Base-by-base conservation (phyloP, 2,329 filamentous ascomycete genomes). In the Fusarium sp. region DNA sequence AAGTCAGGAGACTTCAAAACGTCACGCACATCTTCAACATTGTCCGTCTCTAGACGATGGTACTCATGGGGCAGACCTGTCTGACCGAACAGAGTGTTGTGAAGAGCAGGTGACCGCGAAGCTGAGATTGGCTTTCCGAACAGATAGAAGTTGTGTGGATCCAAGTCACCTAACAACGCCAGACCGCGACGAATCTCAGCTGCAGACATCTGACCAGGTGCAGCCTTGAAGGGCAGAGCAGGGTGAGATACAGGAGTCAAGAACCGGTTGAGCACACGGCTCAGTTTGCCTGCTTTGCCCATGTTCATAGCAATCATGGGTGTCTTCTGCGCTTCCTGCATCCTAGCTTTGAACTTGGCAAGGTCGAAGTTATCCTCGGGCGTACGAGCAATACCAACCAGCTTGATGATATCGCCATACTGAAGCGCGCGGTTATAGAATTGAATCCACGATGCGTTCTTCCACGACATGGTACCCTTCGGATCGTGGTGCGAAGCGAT, bases 401-500 rank as follows among this genome's bases (percentile, higher is more conserved):
- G 89, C 82, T 99, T 99, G 82, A 99, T 94, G 60, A 98, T 86
- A 76, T 98, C 94, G 48, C 95, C 96, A 74, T 93, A 93, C 76
- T 97, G 92, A 15, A 98, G 83, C 17, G 95, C 95, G 75, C 90
- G 90, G 80, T 98, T 98, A 84, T 97, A 98, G 80, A 90, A 91
- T 28, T 91, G 87, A 58, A 96, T 90, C 95, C 96, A 99, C 0
- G 93, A 93, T n/a, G 93, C 94, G 72, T 97, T 95, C 69, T 86
- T 90, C 96, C 96, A 99, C 3, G 93, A 95, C 18, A 98, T 84
- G 22, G 86, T 84, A 10, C 91, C 91, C 58, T 87, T 82, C 0
- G 94, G 93, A 77, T 99, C 96, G 78, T 99, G 96, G 78, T 99
- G 95, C 1, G 96, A 99, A 10, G 95, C 94, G 73, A 99, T 97